phyloP scores from a whole-genome alignment of 176 grass and related monocot genomes.

The Aegilops tauschii region DNA sequence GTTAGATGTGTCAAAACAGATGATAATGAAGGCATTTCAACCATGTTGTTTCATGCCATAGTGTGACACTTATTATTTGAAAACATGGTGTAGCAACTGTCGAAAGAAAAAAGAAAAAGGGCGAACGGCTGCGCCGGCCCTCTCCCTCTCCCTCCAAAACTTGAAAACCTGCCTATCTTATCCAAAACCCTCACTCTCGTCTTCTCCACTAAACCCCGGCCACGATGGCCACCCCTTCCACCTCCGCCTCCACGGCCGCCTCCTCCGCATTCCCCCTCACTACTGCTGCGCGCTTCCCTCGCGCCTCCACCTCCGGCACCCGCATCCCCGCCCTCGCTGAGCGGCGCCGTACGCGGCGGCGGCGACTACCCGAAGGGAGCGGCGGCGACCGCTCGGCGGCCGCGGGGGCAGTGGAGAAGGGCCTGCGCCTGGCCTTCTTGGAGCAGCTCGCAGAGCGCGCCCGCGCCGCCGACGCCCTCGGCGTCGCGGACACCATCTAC shows the following conservation, averaged over 20 bases:
- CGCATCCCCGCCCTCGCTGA: slow-evolving; percentile 39
- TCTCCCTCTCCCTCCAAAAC: slow-evolving; percentile 8
- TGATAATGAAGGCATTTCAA: too few relatives aligned
- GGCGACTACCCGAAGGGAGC: slow-evolving; percentile 40
- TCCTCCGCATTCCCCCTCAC: slow-evolving; percentile 47
- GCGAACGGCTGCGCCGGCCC: not conserved
- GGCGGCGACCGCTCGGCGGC: slow-evolving; percentile 53
- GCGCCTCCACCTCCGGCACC: slow-evolving; percentile 8
- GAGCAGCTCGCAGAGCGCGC: slow-evolving; percentile 11
- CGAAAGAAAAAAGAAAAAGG: too few relatives aligned
- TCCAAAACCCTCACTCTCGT: slow-evolving; percentile 37
- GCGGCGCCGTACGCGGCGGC: slow-evolving; percentile 56
- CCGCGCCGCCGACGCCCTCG: slow-evolving; percentile 41
- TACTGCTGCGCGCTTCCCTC: slow-evolving; percentile 31
- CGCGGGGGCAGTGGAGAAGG: slow-evolving; percentile 25
- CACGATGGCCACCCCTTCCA: slow-evolving; percentile 53
- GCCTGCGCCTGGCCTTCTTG: slow-evolving; percentile 19
- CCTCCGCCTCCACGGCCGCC: slow-evolving; percentile 31
- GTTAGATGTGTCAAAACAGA: too few relatives aligned
- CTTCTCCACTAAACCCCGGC: slow-evolving; percentile 49
- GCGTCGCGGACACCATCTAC: slow-evolving; percentile 76
- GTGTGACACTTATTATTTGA: too few relatives aligned
- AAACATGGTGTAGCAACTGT: too few relatives aligned
- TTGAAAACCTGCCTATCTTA: slow-evolving; percentile 29
- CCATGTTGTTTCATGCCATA: too few relatives aligned